These are phyloP conservation scores for Globisporangium mamillatum DNA, from an alignment of 352 stramenopile species.

Conservation along the genomic window DNA sequence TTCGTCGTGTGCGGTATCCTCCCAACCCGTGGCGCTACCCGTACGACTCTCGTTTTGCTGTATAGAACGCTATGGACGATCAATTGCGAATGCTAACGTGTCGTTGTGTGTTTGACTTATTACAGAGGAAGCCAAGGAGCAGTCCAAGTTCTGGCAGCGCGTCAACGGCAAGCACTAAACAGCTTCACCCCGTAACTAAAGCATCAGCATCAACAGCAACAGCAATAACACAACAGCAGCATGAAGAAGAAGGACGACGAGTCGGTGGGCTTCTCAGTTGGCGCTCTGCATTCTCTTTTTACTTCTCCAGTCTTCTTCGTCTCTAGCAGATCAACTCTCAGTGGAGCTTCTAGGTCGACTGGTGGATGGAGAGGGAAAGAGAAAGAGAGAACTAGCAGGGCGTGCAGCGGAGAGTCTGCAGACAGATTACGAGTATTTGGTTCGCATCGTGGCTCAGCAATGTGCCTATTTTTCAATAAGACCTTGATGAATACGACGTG, in stretches of 20 bases:
- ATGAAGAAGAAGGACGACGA: conserved; percentile 6
- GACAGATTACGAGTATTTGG: conserved; percentile 4
- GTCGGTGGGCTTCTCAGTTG: conserved; percentile 1
- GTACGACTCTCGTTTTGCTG: conserved; percentile 27
- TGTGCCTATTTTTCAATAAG: conserved; percentile 11
- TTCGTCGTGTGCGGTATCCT: conserved; percentile 84
- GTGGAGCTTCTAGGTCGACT: conserved; percentile 2
- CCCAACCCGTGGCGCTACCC: conserved; percentile 64
- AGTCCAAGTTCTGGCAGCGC: conserved; percentile 86
- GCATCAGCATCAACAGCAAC: background rate
- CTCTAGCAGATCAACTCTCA: background rate
- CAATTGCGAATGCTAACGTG: background rate
- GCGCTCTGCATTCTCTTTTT: background rate
- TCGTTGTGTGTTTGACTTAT: conserved; percentile 1
- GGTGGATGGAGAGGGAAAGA: background rate
- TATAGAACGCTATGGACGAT: background rate
- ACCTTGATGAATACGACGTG: conserved; percentile 30
- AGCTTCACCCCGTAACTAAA: conserved; percentile 8
- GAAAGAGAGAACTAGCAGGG: background rate
- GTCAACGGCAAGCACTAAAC: conserved; percentile 84
- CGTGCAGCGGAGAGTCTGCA: background rate
- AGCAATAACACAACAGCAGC: background rate
- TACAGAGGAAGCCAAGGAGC: conserved; percentile 78
- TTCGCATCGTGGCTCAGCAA: background rate
- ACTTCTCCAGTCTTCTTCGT: background rate